Percentiles rank a stretch among this genome's conserved stretches.
These are phyloP conservation scores for Aphanomyces astaci DNA, from an alignment of 352 stramenopile genomes.

Conservation along the genomic window DNA sequence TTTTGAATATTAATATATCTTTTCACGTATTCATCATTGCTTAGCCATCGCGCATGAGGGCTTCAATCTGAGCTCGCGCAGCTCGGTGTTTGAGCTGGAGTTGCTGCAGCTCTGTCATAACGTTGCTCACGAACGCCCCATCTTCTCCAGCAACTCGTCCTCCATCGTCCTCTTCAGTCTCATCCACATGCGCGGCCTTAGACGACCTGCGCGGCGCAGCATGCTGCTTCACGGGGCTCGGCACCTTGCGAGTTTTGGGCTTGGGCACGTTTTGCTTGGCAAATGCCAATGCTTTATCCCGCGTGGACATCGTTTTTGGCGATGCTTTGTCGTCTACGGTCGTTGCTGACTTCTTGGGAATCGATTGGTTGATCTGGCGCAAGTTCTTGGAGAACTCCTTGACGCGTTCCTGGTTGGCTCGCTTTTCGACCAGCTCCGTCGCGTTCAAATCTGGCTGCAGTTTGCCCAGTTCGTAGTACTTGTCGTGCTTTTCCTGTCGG, in stretches of 20 bases:
- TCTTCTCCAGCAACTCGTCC: constrained; percentile 31
- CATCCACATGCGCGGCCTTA: neutral
- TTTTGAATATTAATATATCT: neutral
- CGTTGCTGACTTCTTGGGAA: constrained; percentile 35
- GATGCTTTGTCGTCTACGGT: neutral
- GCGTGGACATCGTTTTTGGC: constrained; percentile 46
- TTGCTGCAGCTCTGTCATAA: constrained; percentile 54
- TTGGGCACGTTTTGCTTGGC: constrained; percentile 71
- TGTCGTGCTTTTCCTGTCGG: constrained; percentile 71
- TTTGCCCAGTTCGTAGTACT: constrained; percentile 86
- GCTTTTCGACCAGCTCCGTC: constrained; percentile 70
- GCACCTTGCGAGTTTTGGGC: constrained; percentile 30
- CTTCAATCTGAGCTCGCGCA: constrained; percentile 66
- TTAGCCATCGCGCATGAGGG: constrained; percentile 36
- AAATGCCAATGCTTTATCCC: constrained; percentile 67
- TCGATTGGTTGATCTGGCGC: constrained; percentile 60
- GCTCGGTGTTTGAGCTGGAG: constrained; percentile 63
- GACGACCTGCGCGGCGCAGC: neutral
- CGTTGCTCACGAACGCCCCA: constrained; percentile 31
- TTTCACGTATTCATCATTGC: neutral
- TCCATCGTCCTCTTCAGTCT: neutral
- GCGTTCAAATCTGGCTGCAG: constrained; percentile 80
- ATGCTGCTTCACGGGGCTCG: constrained; percentile 21
- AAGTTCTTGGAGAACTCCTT: constrained; percentile 80
- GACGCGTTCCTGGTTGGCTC: constrained; percentile 65